phyloP scores from a whole-genome alignment of 768 basidiomycete genomes.

The Phylloporus scabripes region DNA sequence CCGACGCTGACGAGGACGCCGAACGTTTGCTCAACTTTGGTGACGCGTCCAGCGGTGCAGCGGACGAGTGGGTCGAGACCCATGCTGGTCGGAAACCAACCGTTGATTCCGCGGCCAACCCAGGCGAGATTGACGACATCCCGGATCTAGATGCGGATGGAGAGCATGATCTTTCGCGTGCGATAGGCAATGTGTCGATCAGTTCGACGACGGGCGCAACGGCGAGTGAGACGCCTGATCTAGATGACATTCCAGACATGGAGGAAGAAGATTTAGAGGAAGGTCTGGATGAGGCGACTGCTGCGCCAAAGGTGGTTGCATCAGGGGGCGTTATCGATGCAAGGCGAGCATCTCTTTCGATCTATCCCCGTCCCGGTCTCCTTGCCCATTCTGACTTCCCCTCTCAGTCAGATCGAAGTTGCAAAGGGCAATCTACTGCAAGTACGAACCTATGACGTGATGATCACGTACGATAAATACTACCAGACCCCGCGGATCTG shows the following conservation, averaged over 20 bases:
- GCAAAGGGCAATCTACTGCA: slow-evolving; percentile 83
- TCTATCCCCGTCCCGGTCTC: too few species aligned
- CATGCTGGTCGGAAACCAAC: slow-evolving; percentile 72
- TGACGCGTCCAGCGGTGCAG: slow-evolving; percentile 50
- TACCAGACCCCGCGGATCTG: slow-evolving; percentile 98
- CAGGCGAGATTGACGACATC: slow-evolving; percentile 75
- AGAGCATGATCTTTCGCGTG: slow-evolving; percentile 39
- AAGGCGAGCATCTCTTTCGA: slow-evolving; percentile 37
- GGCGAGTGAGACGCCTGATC: slow-evolving; percentile 69
- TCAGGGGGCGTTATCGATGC: slow-evolving; percentile 39
- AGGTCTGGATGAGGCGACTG: slow-evolving; percentile 83
- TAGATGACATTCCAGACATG: slow-evolving; percentile 99
- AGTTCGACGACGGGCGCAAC: slow-evolving; percentile 30
- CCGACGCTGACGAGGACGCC: slow-evolving; percentile 93
- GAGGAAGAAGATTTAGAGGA: slow-evolving; percentile 90
- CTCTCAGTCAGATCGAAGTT: slow-evolving; percentile 51
- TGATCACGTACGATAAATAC: slow-evolving; percentile 99
- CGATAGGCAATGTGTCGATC: slow-evolving; percentile 45
- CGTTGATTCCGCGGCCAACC: slow-evolving; percentile 49
- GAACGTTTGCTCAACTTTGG: slow-evolving; percentile 87
- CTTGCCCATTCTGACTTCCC: slow-evolving; percentile 1
- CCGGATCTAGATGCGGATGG: slow-evolving; percentile 82
- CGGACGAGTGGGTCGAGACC: slow-evolving; percentile 98
- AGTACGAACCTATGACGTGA: slow-evolving; percentile 97
- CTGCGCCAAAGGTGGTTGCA: slow-evolving; percentile 44